Evolutionary conservation across 768 basidiomycete genomes (phyloP).

Genomic region (Suillus spraguei): DNA sequence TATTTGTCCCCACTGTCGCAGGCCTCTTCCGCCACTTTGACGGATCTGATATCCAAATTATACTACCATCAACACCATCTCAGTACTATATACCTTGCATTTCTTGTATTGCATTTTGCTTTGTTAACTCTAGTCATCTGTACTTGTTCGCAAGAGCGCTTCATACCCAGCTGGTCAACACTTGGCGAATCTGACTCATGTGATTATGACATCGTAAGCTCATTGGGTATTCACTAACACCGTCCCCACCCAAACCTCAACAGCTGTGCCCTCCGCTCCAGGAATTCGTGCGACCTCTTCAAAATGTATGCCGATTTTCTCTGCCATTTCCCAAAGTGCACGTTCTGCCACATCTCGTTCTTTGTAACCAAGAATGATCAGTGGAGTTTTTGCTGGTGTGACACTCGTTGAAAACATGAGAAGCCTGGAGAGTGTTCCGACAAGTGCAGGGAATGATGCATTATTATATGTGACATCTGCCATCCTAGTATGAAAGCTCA

Average conservation of each 20-base stretch:
- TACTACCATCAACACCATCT: neutral
- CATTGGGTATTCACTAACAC: neutral
- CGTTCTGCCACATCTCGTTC: conserved; percentile 81
- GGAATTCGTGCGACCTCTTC: conserved; percentile 50
- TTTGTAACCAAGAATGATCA: conserved; percentile 82
- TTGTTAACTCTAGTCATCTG: neutral
- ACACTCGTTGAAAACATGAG: conserved; percentile 27
- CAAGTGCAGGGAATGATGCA: conserved; percentile 75
- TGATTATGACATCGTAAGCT: neutral
- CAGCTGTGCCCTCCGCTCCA: conserved; percentile 64
- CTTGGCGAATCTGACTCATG: too few species aligned
- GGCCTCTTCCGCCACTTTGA: conserved; percentile 80
- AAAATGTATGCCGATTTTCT: conserved; percentile 56
- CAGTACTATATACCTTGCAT: neutral
- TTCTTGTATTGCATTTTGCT: neutral
- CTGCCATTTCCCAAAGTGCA: conserved; percentile 66
- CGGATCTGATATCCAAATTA: neutral
- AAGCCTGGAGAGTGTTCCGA: conserved; percentile 64
- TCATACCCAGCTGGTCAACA: neutral
- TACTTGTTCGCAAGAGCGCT: neutral
- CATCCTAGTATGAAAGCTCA: conserved; percentile 55
- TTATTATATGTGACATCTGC: conserved; percentile 95
- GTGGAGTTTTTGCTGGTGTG: conserved; percentile 35
- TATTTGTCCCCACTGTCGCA: conserved; percentile 90
- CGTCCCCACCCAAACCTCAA: conserved; percentile 72